Evolutionary conservation across 2,329 filamentous ascomycete species (phyloP).

Genomic region (Alternaria atra): DNA sequence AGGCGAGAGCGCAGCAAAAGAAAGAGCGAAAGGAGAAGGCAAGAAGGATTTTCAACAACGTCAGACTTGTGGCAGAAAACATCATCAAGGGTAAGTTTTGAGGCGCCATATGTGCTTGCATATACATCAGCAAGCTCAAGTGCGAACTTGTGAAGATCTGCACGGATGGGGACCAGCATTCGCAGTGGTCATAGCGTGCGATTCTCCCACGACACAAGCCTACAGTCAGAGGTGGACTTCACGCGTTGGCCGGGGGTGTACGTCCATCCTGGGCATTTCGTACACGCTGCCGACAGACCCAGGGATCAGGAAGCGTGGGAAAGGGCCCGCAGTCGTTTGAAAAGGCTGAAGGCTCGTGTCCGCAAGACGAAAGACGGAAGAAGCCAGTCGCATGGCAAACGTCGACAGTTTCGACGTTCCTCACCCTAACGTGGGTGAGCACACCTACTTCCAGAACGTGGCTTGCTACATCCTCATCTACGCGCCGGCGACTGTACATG

Average conservation of each 20-base stretch:
- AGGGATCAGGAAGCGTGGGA: conserved; percentile 33
- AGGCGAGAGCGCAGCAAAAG: background rate
- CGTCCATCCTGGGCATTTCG: conserved; percentile 36
- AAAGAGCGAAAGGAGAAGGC: background rate
- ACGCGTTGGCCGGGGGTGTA: conserved; percentile 34
- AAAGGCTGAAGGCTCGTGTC: conserved; percentile 18
- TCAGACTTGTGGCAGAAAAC: background rate
- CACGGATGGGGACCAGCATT: background rate
- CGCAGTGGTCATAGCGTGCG: conserved; percentile 15
- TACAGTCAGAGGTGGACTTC: conserved; percentile 23
- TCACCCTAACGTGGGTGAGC: conserved; percentile 7
- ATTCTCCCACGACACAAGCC: conserved; percentile 4
- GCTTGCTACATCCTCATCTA: conserved; percentile 22
- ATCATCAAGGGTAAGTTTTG: conserved; percentile 5
- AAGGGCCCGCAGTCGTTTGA: conserved; percentile 25
- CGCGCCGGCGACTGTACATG: conserved; percentile 20
- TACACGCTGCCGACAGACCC: conserved; percentile 16
- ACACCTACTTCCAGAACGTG: conserved; percentile 12
- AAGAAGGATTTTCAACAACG: background rate
- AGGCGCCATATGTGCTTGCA: fast-evolving
- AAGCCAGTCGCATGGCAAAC: conserved; percentile 13
- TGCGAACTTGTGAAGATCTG: background rate
- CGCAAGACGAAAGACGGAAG: background rate
- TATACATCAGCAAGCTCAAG: background rate
- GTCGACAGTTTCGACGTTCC: conserved; percentile 13